These are phyloP conservation scores for Hemisphaericaspora nanyangensis DNA, from an alignment of 805 yeast species.

Conservation along the genomic window DNA sequence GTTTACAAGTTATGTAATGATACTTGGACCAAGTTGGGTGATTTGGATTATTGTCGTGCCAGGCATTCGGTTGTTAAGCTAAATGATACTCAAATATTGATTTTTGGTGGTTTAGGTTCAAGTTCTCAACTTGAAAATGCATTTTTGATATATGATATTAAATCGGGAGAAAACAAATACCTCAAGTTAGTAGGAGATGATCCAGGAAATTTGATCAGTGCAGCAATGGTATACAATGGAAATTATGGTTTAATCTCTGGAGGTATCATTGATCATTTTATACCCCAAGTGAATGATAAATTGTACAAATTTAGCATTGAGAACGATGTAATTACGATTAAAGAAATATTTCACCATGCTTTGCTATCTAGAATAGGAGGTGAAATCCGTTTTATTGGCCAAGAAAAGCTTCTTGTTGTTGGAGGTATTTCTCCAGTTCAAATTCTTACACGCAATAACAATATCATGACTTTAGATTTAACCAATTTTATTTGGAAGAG, in stretches of 20 bases:
- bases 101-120: slow-evolving; percentile 48
- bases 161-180: slow-evolving; percentile 9
- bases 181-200: slow-evolving; percentile 13
- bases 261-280: slow-evolving; percentile 32
- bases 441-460: slow-evolving; percentile 23
- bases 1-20: slow-evolving; percentile 18
- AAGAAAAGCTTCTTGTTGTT: slow-evolving; percentile 37
- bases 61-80: slow-evolving; percentile 45
- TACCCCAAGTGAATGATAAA: slow-evolving; percentile 27
- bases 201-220: slow-evolving; percentile 26
- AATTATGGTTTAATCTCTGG: slow-evolving; percentile 45
- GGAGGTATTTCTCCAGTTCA: slow-evolving; percentile 54
- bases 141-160: slow-evolving; percentile 18
- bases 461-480: slow-evolving; percentile 35
- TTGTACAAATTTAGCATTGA: slow-evolving; percentile 33
- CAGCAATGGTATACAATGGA: slow-evolving; percentile 31
- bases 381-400: slow-evolving; percentile 22
- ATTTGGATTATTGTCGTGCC: slow-evolving; percentile 44
- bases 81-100: slow-evolving; percentile 27
- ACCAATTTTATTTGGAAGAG: slow-evolving; percentile 10
- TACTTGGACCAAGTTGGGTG: slow-evolving; percentile 38
- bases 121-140: slow-evolving; percentile 5
- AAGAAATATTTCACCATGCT: slow-evolving; percentile 16
- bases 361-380: slow-evolving; percentile 50
- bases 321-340: slow-evolving; percentile 14